Evolutionary conservation across 2,329 filamentous ascomycete species (phyloP).

Genomic region (Botrytis sinoallii): DNA sequence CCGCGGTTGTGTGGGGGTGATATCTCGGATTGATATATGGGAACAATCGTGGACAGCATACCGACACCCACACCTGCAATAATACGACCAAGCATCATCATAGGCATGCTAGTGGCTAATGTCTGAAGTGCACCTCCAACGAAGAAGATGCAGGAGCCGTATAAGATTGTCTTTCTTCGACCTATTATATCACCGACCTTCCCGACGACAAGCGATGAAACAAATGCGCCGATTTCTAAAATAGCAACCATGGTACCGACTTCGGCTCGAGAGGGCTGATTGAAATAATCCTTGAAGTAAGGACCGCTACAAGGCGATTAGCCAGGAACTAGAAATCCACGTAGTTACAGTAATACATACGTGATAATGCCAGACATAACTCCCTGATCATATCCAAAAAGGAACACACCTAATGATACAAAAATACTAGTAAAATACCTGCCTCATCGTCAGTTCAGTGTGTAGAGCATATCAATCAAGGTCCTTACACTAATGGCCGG

Average conservation of each 20-base stretch:
- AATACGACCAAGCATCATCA: slow-evolving; percentile 84
- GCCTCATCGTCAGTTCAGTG: slow-evolving; percentile 23
- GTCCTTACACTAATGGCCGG: slow-evolving; percentile 81
- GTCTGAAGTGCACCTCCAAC: slow-evolving; percentile 82
- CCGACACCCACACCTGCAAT: slow-evolving; percentile 84
- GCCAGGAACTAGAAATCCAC: neutral
- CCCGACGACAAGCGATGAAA: slow-evolving; percentile 83
- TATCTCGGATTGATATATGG: slow-evolving; percentile 91
- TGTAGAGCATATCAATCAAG: slow-evolving; percentile 19
- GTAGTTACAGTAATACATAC: slow-evolving; percentile 41
- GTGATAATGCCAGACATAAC: slow-evolving; percentile 79
- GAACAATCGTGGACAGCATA: slow-evolving; percentile 86
- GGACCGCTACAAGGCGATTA: slow-evolving; percentile 58
- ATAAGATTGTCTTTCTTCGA: slow-evolving; percentile 83
- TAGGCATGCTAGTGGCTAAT: slow-evolving; percentile 75
- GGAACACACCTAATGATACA: slow-evolving; percentile 80
- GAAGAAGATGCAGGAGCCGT: slow-evolving; percentile 86
- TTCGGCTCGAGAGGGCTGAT: slow-evolving; percentile 80
- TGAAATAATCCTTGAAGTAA: slow-evolving; percentile 89
- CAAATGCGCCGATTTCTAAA: slow-evolving; percentile 87
- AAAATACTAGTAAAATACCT: slow-evolving; percentile 96
- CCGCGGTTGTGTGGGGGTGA: slow-evolving; percentile 95
- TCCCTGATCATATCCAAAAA: slow-evolving; percentile 87
- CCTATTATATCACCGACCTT: slow-evolving; percentile 90
- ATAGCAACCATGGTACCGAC: slow-evolving; percentile 98